Evolutionary conservation across 1,139 yeast genomes (phyloP), one percentile per base, ranked within the genome.

Genomic region (Groenewaldozyma auringiensis): DNA sequence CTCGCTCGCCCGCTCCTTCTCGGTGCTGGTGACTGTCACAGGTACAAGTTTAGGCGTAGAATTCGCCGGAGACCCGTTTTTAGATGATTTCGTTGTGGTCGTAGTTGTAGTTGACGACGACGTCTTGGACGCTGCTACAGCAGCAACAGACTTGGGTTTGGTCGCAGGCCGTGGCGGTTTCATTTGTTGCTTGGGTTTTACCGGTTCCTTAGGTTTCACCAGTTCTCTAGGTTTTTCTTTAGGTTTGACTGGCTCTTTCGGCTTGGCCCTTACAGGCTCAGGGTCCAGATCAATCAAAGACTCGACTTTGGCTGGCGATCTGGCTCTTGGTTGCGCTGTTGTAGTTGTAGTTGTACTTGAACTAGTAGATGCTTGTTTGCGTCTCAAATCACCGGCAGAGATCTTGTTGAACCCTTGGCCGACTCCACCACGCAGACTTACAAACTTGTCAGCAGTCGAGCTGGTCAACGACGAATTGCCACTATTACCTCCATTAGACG

Each of bases 321-420:
- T 35, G 4, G 25, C 20, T 11, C 38, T 13, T 18, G 38, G n/a
- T 35, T 18, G 21, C 20, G 38, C 38, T 8, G 36, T n/a, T 32
- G 36, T n/a, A 6, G 36, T n/a, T 32, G 36, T 17, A 6, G 36
- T n/a, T 32, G 36, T n/a, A 6, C 11, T 6, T 25, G 6, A 11
- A 11, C 11, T 25, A 8, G 29, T 6, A 25, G 29, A 6, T 8
- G 9, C 29, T 4, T 14, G 21, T 21, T 35, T 35, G 21, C 38
- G 38, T 35, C 38, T 35, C 9, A 35, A n/a, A 20, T 35, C 44
- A 8, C 16, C 44, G 6, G 17, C 32, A 13, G 40, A 47, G 18
- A 48, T 27, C 40, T 50, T 51, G 29, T 39, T 46, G 33, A 52
- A 52, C 21, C 55, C 55, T 18, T 42, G 40, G 13, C 38, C 41